Percentiles rank a stretch among this genome's conserved stretches.
These are phyloP conservation scores for Pleodorina starrii DNA, from an alignment of 139 green algal species.

Conservation along the genomic window DNA sequence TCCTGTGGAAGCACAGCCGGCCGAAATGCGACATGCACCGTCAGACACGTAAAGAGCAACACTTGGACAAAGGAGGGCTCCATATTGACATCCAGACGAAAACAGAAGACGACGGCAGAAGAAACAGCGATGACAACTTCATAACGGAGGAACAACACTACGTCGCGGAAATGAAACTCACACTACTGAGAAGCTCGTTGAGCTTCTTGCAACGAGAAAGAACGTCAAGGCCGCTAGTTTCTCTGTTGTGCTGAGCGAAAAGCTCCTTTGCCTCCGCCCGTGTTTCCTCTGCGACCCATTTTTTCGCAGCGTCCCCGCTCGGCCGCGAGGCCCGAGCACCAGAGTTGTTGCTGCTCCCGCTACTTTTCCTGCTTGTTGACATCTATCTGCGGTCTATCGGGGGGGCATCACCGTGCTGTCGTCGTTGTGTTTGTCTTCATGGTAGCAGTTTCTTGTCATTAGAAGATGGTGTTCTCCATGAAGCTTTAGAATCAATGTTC, in stretches of 20 bases:
- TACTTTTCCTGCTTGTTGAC: too few species aligned
- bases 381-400: too few species aligned
- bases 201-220: conserved; percentile 43
- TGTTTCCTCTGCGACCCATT: conserved; percentile 38
- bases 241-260: conserved; percentile 30
- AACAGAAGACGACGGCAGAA: background rate
- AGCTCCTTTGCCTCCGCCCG: conserved; percentile 1
- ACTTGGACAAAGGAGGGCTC: too few species aligned
- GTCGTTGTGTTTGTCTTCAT: too few species aligned
- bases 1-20: background rate
- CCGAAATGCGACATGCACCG: background rate
- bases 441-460: too few species aligned
- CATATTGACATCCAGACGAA: background rate
- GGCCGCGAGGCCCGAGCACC: background rate
- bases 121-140: too few species aligned
- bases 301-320: background rate
- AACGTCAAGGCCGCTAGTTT: conserved; percentile 46
- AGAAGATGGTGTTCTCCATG: too few species aligned
- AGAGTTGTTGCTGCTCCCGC: background rate
- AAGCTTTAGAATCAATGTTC: too few species aligned
- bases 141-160: too few species aligned
- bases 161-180: too few species aligned
- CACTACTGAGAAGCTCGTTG: conserved; percentile 43
- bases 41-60: background rate
- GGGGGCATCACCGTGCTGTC: too few species aligned